These are phyloP conservation scores for Xanthoparmelia taractica DNA, from an alignment of 495 filamentous ascomycete genomes.

Conservation along the genomic window DNA sequence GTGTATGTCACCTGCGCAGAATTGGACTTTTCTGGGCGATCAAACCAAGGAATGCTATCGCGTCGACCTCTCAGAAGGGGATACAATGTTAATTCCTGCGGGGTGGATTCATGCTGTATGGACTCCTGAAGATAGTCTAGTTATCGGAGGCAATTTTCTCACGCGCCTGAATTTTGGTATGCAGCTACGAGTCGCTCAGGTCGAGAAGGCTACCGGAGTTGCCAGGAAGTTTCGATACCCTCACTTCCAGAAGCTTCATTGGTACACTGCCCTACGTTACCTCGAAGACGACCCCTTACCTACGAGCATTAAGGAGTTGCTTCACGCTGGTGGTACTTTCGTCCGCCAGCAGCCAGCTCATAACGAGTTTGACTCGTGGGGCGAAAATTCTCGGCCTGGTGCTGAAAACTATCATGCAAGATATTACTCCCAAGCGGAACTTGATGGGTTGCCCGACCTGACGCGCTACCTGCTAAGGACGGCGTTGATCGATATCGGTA, in stretches of 20 bases:
- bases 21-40: slow-evolving; percentile 57
- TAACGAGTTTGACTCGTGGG: slow-evolving; percentile 50
- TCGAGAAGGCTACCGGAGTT: slow-evolving; percentile 67
- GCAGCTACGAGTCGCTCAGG: slow-evolving; percentile 62
- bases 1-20: slow-evolving; percentile 66
- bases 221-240: slow-evolving; percentile 64
- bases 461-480: slow-evolving; percentile 59
- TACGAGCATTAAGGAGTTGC: slow-evolving; percentile 44
- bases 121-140: slow-evolving; percentile 67
- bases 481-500: slow-evolving; percentile 58
- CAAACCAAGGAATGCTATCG: slow-evolving; percentile 69
- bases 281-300: slow-evolving; percentile 61
- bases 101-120: slow-evolving; percentile 79
- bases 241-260: slow-evolving; percentile 67
- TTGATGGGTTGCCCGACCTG: slow-evolving; percentile 59
- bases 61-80: slow-evolving; percentile 62
- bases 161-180: slow-evolving; percentile 63
- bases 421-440: slow-evolving; percentile 60
- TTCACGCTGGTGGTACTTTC: slow-evolving; percentile 51
- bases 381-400: slow-evolving; percentile 40
- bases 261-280: slow-evolving; percentile 62
- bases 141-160: slow-evolving; percentile 71
- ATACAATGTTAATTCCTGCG: slow-evolving; percentile 72
- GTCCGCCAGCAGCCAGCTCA: slow-evolving; percentile 48
- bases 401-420: slow-evolving; percentile 49